Evolutionary conservation across 208 protist species (phyloP), one percentile per base, ranked within the genome.

Genomic region (Leishmania lainsoni): DNA sequence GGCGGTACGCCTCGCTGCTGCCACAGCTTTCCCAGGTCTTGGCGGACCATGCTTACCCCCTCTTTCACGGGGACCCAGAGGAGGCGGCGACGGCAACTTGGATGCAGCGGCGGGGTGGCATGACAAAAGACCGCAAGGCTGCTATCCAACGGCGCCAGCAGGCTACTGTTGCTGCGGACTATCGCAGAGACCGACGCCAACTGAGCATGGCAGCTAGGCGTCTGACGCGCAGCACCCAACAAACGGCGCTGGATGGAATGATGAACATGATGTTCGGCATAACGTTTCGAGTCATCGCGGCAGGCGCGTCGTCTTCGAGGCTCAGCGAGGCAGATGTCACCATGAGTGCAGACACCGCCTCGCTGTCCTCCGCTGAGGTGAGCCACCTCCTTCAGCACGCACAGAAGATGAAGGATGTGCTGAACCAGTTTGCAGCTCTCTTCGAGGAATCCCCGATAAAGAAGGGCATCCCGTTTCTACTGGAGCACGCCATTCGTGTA

Each of bases 391-490:
- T 84, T 39, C 39, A 79, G 58, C 76, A 87, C 17, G 83, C 78
- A 26, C 72, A 89, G 1, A 51, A 81, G 32, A 81, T 93, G 77
- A 97, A 96, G 86, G 78, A 84, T n/a, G 59, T 85, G 61, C 83
- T 96, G 14, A 80, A 86, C 79, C 72, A 90, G 35, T 96, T 97
- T 76, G 87, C 91, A 12, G 80, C 87, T 1, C 84, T 91, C 49
- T 96, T 97, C 66, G 86, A 89, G 66, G 85, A 88, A 2, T 87
- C 89, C 9, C 89, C 95, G 10, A 69, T 90, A 39, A 94, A 94
- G 74, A 91, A 95, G n/a, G 94, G 90, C 35, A 92, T 97, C 72
- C 87, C 91, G 39, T 97, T 94, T 78, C 84, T 97, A 52, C 78
- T 96, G 9, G 83, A 91, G 76, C 81, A 93, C 59, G 86, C 89